Base-by-base conservation (phyloP, 768 basidiomycete genomes). In the Boletus fagicola region DNA sequence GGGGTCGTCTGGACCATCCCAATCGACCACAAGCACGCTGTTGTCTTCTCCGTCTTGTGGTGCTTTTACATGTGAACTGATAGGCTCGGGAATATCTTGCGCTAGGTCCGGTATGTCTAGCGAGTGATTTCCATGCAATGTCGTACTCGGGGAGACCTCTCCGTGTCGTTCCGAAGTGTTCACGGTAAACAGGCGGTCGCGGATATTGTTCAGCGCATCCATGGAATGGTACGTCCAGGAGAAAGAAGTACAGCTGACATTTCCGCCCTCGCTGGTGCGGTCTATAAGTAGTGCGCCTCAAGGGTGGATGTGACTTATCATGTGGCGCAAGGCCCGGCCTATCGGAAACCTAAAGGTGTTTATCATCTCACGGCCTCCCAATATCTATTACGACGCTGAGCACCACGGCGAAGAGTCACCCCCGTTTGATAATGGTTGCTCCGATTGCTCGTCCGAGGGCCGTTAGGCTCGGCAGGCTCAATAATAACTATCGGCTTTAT, bases 1-100 rank as follows among this genome's bases (percentile, higher is more conserved):
- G 0, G 80, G 80, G 61, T 87, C 85, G 30, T 83, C 69, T 1
- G 83, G 80, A 5, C 84, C 84, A 53, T 86, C 83, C 84, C 84
- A 87, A 54, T 84, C 79, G 5, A 87, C 76, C n/a, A 83, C 65
- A 26, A 72, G 59, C 5, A 58, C 35, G 20, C 30, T 28, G 2
- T 31, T 12, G 5, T 39, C 22, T 4, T 42, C 48, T 10, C 3
- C n/a, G 7, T 10, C 30, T 16, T 16, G 10, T 12, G 16, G 24
- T 12, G 5, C 2, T 44, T 50, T 24, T 4, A 16, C 48, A 4
- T 54, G 31, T 10, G 40, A 22, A n/a, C 6, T 6, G 15, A 18
- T 20, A 8, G 49, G 39, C 2, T n/a, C 20, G 0, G 39, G 22
- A 11, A 12, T 2, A 30, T 38, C 35, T 46, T 51, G 56, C 8